Percentiles rank a stretch among this genome's conserved stretches.
Conservation (phyloP, 768 basidiomycete genomes). For the Porphyrellus cyaneotinctus region DNA sequence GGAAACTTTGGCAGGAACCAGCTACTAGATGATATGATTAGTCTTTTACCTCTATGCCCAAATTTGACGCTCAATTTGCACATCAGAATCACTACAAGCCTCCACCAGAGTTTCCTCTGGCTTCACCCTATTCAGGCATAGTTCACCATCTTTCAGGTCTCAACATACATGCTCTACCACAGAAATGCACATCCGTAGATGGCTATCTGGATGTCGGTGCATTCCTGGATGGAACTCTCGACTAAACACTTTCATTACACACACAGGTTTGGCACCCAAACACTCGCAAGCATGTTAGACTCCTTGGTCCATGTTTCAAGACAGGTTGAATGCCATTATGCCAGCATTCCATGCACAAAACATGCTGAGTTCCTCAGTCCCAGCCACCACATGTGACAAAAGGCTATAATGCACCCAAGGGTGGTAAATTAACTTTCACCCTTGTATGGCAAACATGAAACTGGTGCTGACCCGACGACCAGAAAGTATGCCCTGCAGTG, state of each 20-base stretch:
- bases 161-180: slow-evolving; percentile 81
- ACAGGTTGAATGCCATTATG: slow-evolving; percentile 79
- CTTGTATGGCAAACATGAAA: slow-evolving; percentile 52
- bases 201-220: slow-evolving; percentile 76
- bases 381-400: background rate
- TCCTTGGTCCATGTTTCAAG: slow-evolving; percentile 86
- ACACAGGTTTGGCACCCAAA: slow-evolving; percentile 68
- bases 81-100: slow-evolving; percentile 94
- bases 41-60: slow-evolving; percentile 96
- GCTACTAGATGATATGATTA: slow-evolving; percentile 94
- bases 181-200: too few relatives aligned
- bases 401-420: slow-evolving; percentile 15
- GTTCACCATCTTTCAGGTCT: slow-evolving; percentile 90
- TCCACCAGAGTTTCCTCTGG: slow-evolving; percentile 96
- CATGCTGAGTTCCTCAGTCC: slow-evolving; percentile 19
- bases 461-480: slow-evolving; percentile 62
- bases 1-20: slow-evolving; percentile 91
- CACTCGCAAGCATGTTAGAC: slow-evolving; percentile 81
- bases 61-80: slow-evolving; percentile 95
- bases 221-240: slow-evolving; percentile 58
- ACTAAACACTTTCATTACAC: slow-evolving; percentile 70
- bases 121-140: slow-evolving; percentile 88
- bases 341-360: slow-evolving; percentile 66
- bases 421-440: slow-evolving; percentile 8
- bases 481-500: slow-evolving; percentile 51